Evolutionary conservation across 2,329 filamentous ascomycete genomes (phyloP), one percentile per base, ranked within the genome.

Genomic region (Didymella lethalis): DNA sequence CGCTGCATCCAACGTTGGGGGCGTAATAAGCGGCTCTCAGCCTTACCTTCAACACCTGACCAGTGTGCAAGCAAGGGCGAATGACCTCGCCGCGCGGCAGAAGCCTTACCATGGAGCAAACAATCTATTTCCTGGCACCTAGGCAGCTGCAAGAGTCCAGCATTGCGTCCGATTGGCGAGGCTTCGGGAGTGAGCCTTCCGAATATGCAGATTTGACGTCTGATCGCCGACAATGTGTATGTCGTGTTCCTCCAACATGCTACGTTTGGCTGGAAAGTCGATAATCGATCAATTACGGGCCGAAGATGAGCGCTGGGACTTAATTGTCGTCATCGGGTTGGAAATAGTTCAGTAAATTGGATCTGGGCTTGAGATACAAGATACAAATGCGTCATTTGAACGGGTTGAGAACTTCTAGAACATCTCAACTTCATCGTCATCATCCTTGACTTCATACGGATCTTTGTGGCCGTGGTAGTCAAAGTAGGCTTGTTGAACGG

Each of bases 381-480:
- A 11, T 18, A 23, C 38, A 4, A 28, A 45, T 23, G 12, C 20
- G 4, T 28, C 23, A 11, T 12, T 18, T 14, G 31, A 23, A 20
- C 4, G 6, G 23, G 4, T 31, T 8, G 12, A 12, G 7, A 18
- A 16, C 8, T 43, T 44, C 25, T 51, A 68, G 52, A 72, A 74
- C 3, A 65, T 36, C 2, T 68, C 51, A 12, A 64, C 14, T 23
- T 64, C 59, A n/a, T 68, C 55, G 12, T 57, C 62, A 6, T 58
- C 49, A 7, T 50, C 61, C 20, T 64, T 67, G 10, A 38, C 47
- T 54, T 72, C 71, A 51, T 76, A 76, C 16, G 66, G 50, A 59
- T 75, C 70, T 41, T 70, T 73, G 59, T 76, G 74, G 20, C 73
- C 73, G 55, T 75, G 71, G 45, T 67, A 64, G 40, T 71, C 64